Conservation (phyloP, 2,329 filamentous ascomycete genomes). For the Trichoderma gracile region DNA sequence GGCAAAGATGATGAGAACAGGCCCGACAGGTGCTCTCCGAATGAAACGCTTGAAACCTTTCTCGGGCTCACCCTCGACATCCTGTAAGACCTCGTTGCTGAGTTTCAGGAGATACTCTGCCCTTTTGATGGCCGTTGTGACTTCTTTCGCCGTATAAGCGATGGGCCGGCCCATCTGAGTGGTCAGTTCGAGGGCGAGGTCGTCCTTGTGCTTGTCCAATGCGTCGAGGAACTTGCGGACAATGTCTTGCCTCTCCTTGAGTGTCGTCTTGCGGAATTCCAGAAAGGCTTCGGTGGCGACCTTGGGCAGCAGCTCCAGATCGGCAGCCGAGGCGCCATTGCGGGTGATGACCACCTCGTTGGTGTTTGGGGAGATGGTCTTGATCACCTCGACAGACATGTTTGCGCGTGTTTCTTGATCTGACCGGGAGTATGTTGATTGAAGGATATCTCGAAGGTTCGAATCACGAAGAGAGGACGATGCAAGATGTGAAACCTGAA, state of each 20-base stretch:
- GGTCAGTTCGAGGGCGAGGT: conserved; percentile 79
- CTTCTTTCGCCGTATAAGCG: conserved; percentile 78
- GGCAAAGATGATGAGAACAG: conserved; percentile 85
- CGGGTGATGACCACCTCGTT: conserved; percentile 81
- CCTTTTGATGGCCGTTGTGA: conserved; percentile 80
- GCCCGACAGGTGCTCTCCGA: conserved; percentile 82
- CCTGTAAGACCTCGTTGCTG: conserved; percentile 73
- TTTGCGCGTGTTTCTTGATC: neutral
- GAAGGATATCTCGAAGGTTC: neutral
- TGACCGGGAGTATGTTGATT: neutral
- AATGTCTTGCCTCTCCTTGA: conserved; percentile 75
- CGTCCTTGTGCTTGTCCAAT: conserved; percentile 71
- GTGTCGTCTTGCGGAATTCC: conserved; percentile 71
- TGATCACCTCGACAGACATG: conserved; percentile 66
- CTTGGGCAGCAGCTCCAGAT: conserved; percentile 71
- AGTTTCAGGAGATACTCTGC: conserved; percentile 85
- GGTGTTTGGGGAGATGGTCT: conserved; percentile 86
- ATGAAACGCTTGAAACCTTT: conserved; percentile 90
- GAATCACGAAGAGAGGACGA: neutral
- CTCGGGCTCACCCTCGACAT: conserved; percentile 80
- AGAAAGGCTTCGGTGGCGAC: conserved; percentile 74
- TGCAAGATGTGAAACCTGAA: neutral
- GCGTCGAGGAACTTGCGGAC: conserved; percentile 76
- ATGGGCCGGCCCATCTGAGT: conserved; percentile 96
- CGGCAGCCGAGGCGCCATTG: conserved; percentile 68